Conservation (phyloP, 2,329 filamentous ascomycete species). For the Chrysoporthe cubensis region DNA sequence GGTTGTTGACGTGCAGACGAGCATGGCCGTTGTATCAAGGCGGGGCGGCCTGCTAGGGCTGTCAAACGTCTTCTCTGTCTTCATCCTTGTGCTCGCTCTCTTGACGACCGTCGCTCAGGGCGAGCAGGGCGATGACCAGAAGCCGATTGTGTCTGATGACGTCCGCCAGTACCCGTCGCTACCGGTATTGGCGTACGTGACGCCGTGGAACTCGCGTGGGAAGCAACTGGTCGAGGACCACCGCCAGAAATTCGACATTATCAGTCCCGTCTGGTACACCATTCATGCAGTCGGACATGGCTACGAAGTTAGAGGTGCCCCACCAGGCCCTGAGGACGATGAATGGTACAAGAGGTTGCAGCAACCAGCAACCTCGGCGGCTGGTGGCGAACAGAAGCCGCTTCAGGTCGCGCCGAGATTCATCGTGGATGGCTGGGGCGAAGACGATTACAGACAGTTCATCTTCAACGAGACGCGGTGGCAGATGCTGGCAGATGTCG, state of each 20-base stretch:
- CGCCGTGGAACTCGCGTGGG: constrained; percentile 33
- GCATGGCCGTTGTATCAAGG: constrained; percentile 2
- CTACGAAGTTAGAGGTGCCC: constrained; percentile 30
- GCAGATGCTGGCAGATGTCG: constrained; percentile 24
- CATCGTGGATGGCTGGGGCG: constrained; percentile 31
- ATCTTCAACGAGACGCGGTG: constrained; percentile 33
- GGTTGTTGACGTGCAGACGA: background rate
- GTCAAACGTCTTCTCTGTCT: background rate
- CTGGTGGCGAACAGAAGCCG: background rate
- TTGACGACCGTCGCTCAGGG: constrained; percentile 4
- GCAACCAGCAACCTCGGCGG: background rate
- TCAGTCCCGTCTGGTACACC: constrained; percentile 33
- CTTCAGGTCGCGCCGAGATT: constrained; percentile 31
- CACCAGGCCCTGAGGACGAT: constrained; percentile 28
- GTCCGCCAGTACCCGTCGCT: constrained; percentile 18
- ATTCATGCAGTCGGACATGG: constrained; percentile 27
- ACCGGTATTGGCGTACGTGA: constrained; percentile 32
- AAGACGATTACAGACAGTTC: constrained; percentile 29
- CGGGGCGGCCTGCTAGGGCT: background rate
- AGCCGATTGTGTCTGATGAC: constrained; percentile 17
- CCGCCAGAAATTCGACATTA: constrained; percentile 31
- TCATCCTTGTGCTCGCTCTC: constrained; percentile 16
- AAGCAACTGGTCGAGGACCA: constrained; percentile 31
- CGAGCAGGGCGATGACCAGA: constrained; percentile 17
- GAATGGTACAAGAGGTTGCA: constrained; percentile 26